Conservation (phyloP, 805 yeast genomes). For the Pichia eremophila region DNA sequence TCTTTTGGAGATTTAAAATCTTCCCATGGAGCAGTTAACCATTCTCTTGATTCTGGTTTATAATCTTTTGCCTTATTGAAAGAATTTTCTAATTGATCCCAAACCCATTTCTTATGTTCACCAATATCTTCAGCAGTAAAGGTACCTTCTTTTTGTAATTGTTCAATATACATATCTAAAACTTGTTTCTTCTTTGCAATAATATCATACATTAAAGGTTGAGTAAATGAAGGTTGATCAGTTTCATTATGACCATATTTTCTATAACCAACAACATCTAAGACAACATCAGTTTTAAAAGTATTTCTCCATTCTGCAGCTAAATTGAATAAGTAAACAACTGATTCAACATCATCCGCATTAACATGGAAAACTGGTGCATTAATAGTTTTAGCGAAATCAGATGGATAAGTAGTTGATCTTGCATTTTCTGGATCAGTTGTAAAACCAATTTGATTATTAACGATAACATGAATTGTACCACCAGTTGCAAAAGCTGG, state of each 20-base stretch:
- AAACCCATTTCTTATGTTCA: constrained; percentile 97
- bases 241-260: constrained; percentile 99
- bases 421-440: constrained; percentile 97
- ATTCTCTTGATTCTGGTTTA: constrained; percentile 85
- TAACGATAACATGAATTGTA: constrained; percentile 89
- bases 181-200: constrained; percentile 86
- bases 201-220: constrained; percentile 92
- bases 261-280: constrained; percentile 97
- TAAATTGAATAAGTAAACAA: constrained; percentile 81
- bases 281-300: constrained; percentile 92
- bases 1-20: constrained; percentile 97
- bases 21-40: constrained; percentile 99
- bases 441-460: constrained; percentile 98
- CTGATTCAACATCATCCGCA: constrained; percentile 95
- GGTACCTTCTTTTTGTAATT: constrained; percentile 77
- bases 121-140: constrained; percentile 85
- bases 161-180: constrained; percentile 72
- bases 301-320: constrained; percentile 99
- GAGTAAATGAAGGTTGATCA: constrained; percentile 98
- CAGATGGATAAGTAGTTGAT: constrained; percentile 97
- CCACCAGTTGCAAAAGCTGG: constrained; percentile 99
- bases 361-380: constrained; percentile 99
- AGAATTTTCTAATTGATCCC: constrained; percentile 88
- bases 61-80: constrained; percentile 83
- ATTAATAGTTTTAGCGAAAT: constrained; percentile 90